phyloP scores from a whole-genome alignment of 208 protist genomes.

The Wallacemonas rigidus region DNA sequence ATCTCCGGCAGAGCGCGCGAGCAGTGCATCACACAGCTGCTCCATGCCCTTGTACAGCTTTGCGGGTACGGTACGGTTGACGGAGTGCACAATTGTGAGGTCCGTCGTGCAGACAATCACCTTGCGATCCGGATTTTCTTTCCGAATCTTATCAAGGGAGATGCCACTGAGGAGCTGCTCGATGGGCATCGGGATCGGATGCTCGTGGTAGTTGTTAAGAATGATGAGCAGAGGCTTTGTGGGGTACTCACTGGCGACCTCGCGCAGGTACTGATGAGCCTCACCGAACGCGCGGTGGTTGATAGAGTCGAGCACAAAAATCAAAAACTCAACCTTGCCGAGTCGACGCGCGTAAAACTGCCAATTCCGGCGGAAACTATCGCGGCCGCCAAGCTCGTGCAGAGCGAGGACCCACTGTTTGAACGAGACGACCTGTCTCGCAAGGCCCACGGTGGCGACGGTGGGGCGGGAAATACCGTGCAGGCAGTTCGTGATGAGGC shows the following conservation, averaged over 20 bases:
- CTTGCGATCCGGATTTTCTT: slow-evolving; percentile 27
- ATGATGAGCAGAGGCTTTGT: slow-evolving; percentile 66
- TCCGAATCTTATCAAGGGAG: slow-evolving; percentile 47
- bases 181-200: slow-evolving; percentile 36
- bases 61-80: slow-evolving; percentile 39
- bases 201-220: slow-evolving; percentile 82
- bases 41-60: slow-evolving; percentile 43
- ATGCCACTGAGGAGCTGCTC: slow-evolving; percentile 30
- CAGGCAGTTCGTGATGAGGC: slow-evolving; percentile 76
- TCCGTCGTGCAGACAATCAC: slow-evolving; percentile 75
- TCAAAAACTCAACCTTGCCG: slow-evolving; percentile 66
- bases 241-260: slow-evolving; percentile 52
- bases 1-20: slow-evolving; percentile 2
- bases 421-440: slow-evolving; percentile 72
- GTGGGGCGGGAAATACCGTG: slow-evolving; percentile 62
- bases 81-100: slow-evolving; percentile 65
- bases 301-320: slow-evolving; percentile 79
- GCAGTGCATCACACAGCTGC: slow-evolving; percentile 49
- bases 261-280: slow-evolving; percentile 59
- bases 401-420: slow-evolving; percentile 82
- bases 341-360: slow-evolving; percentile 70
- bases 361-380: slow-evolving; percentile 83
- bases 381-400: slow-evolving; percentile 84
- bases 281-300: slow-evolving; percentile 43
- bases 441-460: slow-evolving; percentile 79